phyloP scores from a whole-genome alignment of 495 filamentous ascomycete species.

The Astrothelium macrocarpum region DNA sequence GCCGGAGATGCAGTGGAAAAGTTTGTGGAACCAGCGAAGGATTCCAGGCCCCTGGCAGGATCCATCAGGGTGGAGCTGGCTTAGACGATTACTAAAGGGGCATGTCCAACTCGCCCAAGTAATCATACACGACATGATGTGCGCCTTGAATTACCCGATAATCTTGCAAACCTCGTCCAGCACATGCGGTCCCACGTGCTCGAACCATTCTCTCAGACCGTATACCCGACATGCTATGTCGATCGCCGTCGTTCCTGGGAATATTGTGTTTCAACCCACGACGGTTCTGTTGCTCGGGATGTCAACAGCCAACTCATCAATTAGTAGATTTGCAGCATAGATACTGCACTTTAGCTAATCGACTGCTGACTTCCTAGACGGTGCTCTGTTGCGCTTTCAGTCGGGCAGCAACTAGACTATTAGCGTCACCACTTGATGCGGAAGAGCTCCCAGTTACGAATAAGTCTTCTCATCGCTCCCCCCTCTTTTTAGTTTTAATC shows the following conservation, averaged over 20 bases:
- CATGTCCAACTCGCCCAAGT: conserved; percentile 4
- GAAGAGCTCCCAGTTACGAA: neutral
- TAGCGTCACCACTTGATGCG: neutral
- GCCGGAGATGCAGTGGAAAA: neutral
- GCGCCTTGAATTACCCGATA: neutral
- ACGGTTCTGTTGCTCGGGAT: conserved; percentile 3
- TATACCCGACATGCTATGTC: neutral
- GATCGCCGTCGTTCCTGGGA: neutral
- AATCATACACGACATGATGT: conserved; percentile 1
- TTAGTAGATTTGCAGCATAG: neutral
- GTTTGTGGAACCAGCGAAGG: neutral
- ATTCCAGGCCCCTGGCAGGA: neutral
- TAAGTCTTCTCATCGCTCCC: neutral
- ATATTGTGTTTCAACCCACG: neutral
- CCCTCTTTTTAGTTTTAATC: neutral
- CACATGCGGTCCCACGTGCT: neutral
- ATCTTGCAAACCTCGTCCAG: neutral
- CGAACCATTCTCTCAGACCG: neutral
- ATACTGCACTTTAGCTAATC: neutral
- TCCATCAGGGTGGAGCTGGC: neutral
- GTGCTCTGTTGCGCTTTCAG: neutral
- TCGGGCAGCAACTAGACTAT: neutral
- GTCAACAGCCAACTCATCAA: neutral
- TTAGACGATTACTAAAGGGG: neutral
- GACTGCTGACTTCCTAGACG: neutral